phyloP scores from a whole-genome alignment of 805 yeast species.

The Metschnikowia chrysomelidarum region DNA sequence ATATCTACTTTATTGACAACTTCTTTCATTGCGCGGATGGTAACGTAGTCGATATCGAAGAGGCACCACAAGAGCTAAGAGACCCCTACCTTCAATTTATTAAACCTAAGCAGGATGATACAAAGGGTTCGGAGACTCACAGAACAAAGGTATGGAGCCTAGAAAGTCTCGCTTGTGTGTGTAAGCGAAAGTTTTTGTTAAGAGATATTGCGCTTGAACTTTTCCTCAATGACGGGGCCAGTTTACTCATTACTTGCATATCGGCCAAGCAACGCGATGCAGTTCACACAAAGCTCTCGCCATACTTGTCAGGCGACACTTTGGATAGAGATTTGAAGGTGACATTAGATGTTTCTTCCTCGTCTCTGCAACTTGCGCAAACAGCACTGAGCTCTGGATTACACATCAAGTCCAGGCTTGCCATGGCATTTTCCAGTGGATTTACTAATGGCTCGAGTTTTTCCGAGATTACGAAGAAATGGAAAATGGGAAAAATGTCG shows the following conservation, averaged over 20 bases:
- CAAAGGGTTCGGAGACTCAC: slow-evolving; percentile 35
- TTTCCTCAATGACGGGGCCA: slow-evolving; percentile 70
- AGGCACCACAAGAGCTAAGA: slow-evolving; percentile 58
- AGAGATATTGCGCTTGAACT: slow-evolving; percentile 81
- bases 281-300: slow-evolving; percentile 48
- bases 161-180: slow-evolving; percentile 56
- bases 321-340: slow-evolving; percentile 55
- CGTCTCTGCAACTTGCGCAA: slow-evolving; percentile 16
- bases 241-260: slow-evolving; percentile 65
- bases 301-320: slow-evolving; percentile 47
- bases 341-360: slow-evolving; percentile 51
- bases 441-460: slow-evolving; percentile 22
- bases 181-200: slow-evolving; percentile 72
- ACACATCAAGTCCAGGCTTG: slow-evolving; percentile 28
- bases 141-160: slow-evolving; percentile 59
- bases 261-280: slow-evolving; percentile 52
- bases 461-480: slow-evolving; percentile 53
- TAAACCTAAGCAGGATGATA: slow-evolving; percentile 41
- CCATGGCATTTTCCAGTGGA: slow-evolving; percentile 35
- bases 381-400: slow-evolving; percentile 14
- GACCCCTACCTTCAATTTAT: slow-evolving; percentile 71
- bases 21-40: slow-evolving; percentile 57
- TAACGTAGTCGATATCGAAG: slow-evolving; percentile 59
- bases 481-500: slow-evolving; percentile 78
- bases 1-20: slow-evolving; percentile 66